These are phyloP conservation scores for Neofusicoccum sp. DNA, from an alignment of 2,329 filamentous ascomycete species.

Conservation along the genomic window DNA sequence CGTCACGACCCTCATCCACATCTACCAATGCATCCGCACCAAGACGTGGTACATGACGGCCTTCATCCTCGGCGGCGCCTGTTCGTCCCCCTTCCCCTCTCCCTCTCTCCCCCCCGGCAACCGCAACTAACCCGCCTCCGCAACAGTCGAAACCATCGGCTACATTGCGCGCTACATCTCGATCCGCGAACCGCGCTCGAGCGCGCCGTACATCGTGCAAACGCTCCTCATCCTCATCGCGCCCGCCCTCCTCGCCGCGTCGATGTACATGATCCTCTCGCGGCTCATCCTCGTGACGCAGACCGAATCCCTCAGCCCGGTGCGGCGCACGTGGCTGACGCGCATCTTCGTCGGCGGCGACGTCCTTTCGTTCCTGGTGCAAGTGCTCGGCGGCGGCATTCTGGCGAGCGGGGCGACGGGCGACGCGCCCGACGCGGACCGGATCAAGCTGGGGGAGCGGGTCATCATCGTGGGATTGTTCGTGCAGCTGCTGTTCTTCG, in stretches of 20 bases:
- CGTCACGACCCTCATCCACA: not conserved
- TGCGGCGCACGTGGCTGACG: conserved; percentile 40
- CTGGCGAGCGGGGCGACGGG: not conserved
- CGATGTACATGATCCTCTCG: conserved; percentile 48
- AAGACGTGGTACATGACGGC: not conserved
- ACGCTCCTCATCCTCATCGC: conserved; percentile 48
- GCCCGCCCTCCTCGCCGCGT: conserved; percentile 50
- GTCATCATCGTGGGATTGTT: conserved; percentile 53
- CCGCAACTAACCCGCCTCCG: too few relatives aligned
- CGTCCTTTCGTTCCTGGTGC: conserved; percentile 45
- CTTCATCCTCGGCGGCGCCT: not conserved
- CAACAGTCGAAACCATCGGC: conserved; percentile 53
- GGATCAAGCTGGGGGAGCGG: conserved; percentile 35
- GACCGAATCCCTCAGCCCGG: conserved; percentile 38
- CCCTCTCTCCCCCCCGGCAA: too few relatives aligned
- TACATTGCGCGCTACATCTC: conserved; percentile 48
- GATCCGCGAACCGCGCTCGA: conserved; percentile 30
- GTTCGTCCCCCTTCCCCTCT: not conserved
- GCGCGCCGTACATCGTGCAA: conserved; percentile 48
- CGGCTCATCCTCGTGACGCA: conserved; percentile 41
- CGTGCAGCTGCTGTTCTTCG: conserved; percentile 56
- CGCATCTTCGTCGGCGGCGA: conserved; percentile 48
- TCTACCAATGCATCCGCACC: not conserved
- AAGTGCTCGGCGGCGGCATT: conserved; percentile 27
- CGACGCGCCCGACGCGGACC: not conserved